These are phyloP conservation scores for Phytophthora vignae DNA, from an alignment of 352 stramenopile species.

Conservation along the genomic window DNA sequence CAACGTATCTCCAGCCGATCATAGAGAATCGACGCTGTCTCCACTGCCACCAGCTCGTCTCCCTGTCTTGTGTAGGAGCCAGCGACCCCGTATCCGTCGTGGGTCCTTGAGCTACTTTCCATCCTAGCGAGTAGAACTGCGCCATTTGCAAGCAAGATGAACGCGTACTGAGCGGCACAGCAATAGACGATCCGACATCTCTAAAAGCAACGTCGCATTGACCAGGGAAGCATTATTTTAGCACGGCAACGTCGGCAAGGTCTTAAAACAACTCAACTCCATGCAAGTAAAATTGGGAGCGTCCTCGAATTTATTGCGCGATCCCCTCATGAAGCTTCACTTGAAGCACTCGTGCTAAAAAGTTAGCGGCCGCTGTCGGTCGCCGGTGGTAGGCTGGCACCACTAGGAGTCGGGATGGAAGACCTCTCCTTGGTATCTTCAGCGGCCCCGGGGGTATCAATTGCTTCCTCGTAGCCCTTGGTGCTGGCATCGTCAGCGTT, in stretches of 20 bases:
- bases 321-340: not conserved
- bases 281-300: not conserved
- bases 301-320: not conserved
- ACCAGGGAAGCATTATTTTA: not conserved
- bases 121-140: not conserved
- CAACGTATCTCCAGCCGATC: slow-evolving; percentile 25
- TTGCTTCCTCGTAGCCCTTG: slow-evolving; percentile 2
- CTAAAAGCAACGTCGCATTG: slow-evolving; percentile 4
- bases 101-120: slow-evolving; percentile 9
- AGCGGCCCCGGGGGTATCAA: not conserved
- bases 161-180: not conserved
- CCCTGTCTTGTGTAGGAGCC: not conserved
- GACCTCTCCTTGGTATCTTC: slow-evolving; percentile 2
- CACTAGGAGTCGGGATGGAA: not conserved
- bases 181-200: not conserved
- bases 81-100: not conserved
- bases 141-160: not conserved
- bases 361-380: not conserved
- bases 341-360: not conserved
- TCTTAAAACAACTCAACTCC: too few relatives aligned
- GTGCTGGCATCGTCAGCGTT: not conserved
- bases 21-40: slow-evolving; percentile 16
- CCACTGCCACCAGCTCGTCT: slow-evolving; percentile 23
- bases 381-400: not conserved
- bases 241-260: not conserved